These are phyloP conservation scores for Emydomyces testavorans DNA, from an alignment of 2,329 filamentous ascomycete genomes.

Conservation along the genomic window DNA sequence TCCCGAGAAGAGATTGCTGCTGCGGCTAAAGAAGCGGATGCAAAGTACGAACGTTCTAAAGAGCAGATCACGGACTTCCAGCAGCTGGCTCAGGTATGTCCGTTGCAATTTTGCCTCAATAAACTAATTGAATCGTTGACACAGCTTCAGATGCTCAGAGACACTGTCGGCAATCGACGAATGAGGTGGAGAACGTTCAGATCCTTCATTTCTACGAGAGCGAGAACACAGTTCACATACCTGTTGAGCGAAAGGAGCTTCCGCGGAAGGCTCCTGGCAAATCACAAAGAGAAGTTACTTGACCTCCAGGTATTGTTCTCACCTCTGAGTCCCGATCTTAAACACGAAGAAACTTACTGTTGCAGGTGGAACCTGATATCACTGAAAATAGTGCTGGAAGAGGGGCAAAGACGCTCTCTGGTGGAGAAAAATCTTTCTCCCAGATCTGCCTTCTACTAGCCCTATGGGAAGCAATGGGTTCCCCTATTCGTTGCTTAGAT, in stretches of 20 bases:
- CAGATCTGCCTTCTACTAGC: conserved; percentile 87
- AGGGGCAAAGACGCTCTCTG: conserved; percentile 82
- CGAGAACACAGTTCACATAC: conserved; percentile 76
- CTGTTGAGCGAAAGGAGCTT: conserved; percentile 83
- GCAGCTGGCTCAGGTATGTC: conserved; percentile 31
- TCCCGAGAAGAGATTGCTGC: conserved; percentile 54
- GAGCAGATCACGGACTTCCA: conserved; percentile 30
- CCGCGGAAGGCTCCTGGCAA: conserved; percentile 65
- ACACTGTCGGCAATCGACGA: conserved; percentile 57
- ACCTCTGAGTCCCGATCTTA: background rate
- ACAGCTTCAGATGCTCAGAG: conserved; percentile 39
- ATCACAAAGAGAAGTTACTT: conserved; percentile 63
- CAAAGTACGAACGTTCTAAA: conserved; percentile 29
- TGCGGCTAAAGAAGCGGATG: conserved; percentile 29
- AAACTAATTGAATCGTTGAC: conserved; percentile 4
- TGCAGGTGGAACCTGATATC: conserved; percentile 51
- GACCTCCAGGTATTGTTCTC: conserved; percentile 53
- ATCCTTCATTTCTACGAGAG: conserved; percentile 69
- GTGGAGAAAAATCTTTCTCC: conserved; percentile 95
- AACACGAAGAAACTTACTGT: background rate
- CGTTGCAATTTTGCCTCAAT: background rate
- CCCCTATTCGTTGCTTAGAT: conserved; percentile 84
- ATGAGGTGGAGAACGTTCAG: conserved; percentile 72
- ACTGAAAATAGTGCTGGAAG: conserved; percentile 61
- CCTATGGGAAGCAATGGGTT: conserved; percentile 97